Evolutionary conservation across 2,329 filamentous ascomycete genomes (phyloP).

Genomic region (Lasiodiplodia sp.): DNA sequence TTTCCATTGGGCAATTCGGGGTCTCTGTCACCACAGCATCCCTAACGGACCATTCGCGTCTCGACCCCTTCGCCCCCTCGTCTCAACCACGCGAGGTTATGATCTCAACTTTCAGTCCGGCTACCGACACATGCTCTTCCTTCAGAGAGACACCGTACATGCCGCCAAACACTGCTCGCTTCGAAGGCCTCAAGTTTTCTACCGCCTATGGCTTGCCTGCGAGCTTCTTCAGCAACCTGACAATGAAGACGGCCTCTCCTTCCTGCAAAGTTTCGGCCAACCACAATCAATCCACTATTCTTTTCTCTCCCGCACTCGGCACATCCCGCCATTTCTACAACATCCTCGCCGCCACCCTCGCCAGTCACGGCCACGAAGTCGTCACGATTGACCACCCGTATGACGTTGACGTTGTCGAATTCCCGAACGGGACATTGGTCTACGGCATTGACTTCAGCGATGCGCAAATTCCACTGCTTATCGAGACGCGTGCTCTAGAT

Average conservation of each 20-base stretch:
- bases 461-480: not conserved
- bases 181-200: not conserved
- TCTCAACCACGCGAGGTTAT: not conserved
- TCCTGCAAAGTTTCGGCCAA: slow-evolving; percentile 24
- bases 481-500: not conserved
- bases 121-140: not conserved
- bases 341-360: slow-evolving; percentile 54
- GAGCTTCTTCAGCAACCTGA: not conserved
- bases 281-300: slow-evolving; percentile 37
- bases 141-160: not conserved
- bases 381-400: slow-evolving; percentile 59
- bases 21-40: not conserved
- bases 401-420: slow-evolving; percentile 56
- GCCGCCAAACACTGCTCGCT: not conserved
- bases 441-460: not conserved
- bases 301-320: slow-evolving; percentile 57
- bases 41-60: not conserved
- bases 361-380: slow-evolving; percentile 56
- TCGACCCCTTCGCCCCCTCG: not conserved
- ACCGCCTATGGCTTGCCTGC: not conserved
- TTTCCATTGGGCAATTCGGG: not conserved
- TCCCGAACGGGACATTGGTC: slow-evolving; percentile 47
- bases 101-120: slow-evolving; percentile 2
- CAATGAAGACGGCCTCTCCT: not conserved
- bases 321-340: slow-evolving; percentile 54